Evolutionary conservation across 139 green algal species (phyloP).

Genomic region (Micractinium sp.): DNA sequence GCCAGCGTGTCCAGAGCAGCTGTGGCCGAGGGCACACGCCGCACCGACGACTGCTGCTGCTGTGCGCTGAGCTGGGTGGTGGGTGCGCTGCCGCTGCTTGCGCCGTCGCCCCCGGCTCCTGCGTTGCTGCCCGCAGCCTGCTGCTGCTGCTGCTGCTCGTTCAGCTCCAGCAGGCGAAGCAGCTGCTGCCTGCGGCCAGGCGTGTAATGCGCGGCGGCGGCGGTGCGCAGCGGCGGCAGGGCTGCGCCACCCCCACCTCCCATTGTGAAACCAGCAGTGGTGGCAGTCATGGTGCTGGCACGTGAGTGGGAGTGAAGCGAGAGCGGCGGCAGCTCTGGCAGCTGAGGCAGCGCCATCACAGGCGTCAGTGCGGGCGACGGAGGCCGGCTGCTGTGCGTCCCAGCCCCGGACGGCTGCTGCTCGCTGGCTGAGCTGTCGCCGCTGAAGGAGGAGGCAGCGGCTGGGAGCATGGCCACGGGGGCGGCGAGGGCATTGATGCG

Average conservation of each 20-base stretch:
- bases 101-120: neutral
- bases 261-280: no score
- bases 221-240: neutral
- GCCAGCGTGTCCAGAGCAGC: slow-evolving; percentile 17
- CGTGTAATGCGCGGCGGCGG: neutral
- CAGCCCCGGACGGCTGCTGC: neutral
- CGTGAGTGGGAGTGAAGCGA: neutral
- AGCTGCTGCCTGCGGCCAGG: slow-evolving; percentile 30
- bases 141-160: slow-evolving; percentile 12
- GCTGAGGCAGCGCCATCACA: neutral
- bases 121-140: neutral
- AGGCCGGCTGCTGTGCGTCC: neutral
- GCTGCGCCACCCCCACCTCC: neutral
- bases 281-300: neutral
- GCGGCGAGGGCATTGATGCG: slow-evolving; percentile 24
- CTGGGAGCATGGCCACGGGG: neutral
- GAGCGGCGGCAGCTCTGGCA: neutral
- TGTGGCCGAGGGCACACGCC: slow-evolving; percentile 7
- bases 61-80: neutral
- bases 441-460: neutral
- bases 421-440: slow-evolving; percentile 11
- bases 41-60: slow-evolving; percentile 15
- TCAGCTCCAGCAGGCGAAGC: slow-evolving; percentile 23
- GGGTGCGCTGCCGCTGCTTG: slow-evolving; percentile 14
- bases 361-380: neutral